Base-by-base conservation (phyloP, 2,329 filamentous ascomycete genomes). In the Metarhizium guizhouense region DNA sequence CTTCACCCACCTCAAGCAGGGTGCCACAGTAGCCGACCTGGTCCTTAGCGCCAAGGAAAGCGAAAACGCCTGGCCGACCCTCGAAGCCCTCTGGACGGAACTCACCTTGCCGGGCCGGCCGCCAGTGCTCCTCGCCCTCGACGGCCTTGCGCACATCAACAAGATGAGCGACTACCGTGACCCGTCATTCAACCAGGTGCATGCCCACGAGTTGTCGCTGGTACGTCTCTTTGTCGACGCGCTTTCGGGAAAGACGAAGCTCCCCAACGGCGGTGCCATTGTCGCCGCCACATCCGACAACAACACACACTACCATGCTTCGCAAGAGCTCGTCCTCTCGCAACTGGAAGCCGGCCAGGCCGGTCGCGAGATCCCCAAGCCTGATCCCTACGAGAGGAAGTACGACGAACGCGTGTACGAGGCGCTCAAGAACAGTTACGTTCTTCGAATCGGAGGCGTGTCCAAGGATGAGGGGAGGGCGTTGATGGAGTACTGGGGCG, bases 401-500 rank as follows among this genome's bases (percentile, higher is more conserved):
- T 86, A 83, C 68, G 83, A 86, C 63, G 68, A 75, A 54, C 76
- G 81, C 45, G 77, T 80, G 47, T 80, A 81, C 60, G 76, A 76
- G 25, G 73, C 72, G 2, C 71, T 86, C 53, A 70, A 76, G 59
- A 74, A 75, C 48, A 74, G 79, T 45, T 69, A 73, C 57, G 73
- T 84, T 2, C 60, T 85, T 54, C 78, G 81, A 20, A 67, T 96
- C 20, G 77, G 80, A 47, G 87, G 89, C 8, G 65, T 96, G 61
- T 86, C 76, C 63, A 88, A 86, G 71, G 73, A 79, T 2, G 93
- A 97, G 73, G 85, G 89, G 11, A 82, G 86, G 57, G 80, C 84
- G 1, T 76, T 95, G 63, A 86, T 97, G 84, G 91, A 96, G 75
- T 97, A 96, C 74, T 97, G 93, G 78, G 91, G 90, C 5, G 84